Evolutionary conservation across 176 grass and related monocot species (phyloP), one percentile per base, ranked within the genome.

Genomic region (Bolboschoenus planiculmis): DNA sequence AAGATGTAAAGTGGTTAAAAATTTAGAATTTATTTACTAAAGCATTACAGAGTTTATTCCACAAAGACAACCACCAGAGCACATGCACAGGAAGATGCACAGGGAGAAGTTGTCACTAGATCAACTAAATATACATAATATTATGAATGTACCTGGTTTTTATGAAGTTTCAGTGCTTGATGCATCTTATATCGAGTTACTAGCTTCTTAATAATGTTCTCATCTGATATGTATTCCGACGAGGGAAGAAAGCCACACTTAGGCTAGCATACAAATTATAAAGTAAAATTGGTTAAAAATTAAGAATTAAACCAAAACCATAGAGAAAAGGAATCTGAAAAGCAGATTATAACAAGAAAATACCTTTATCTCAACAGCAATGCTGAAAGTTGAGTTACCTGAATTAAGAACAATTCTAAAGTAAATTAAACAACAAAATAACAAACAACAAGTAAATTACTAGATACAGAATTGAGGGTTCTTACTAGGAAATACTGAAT

Each of bases 311-410:
- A 55, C 37, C 34, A 85, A 79, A 82, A 31, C 7, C 9, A 24
- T 7, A 42, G 37, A 46, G 31, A 72, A 29, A 50, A 7, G n/a
- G 36, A 83, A 53, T 10, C 42, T 55, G 31, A 72, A 82, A 61
- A 36, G 61, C 70, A 54, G 16, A 15, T 77, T 51, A 70, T 77
- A 40, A 85, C 13, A 86, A 14, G 20, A 56, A 37, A 47, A 5
- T 81, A 97, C 95, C 92, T 98, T 98, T 91, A 98, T 95, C 88
- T 98, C 95, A 65, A 98, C 92, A 54, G 95, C 92, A 78, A 95
- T 85, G 75, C 89, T 92, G 74, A 76, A 84, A 58, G 79, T 72
- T 15, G 87, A 75, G 23, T 60, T 91, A 87, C 89, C 95, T 98
- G 84, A 87, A 82, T 82, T 31, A 73, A 90, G 7, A 46, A 48